Base-by-base conservation (phyloP, 2,329 filamentous ascomycete species). In the Sarocladiaceae sp. region DNA sequence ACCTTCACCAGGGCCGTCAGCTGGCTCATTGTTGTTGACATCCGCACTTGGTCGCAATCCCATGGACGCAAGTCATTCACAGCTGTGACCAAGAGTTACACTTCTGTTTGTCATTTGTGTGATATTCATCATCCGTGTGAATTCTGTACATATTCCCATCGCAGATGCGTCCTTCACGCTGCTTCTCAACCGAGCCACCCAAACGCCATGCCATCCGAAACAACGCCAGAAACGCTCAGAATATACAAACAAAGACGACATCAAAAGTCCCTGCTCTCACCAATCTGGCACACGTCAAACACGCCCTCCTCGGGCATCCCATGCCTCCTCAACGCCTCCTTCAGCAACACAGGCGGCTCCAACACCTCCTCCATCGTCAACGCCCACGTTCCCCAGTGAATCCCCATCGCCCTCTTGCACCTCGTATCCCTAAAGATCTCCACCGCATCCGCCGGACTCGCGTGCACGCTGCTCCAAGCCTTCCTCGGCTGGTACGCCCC, bases 381-480 rank as follows among this genome's bases (percentile, higher is more conserved):
- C 1, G 87, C 82, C 88, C 90, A 96, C 0, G 85, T 83, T 2
- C 89, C 90, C 89, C 90, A 96, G 59, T 96, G 91, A 54, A 96
- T 95, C 2, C 80, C 90, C 67, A 96, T 73, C 18, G 89, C 90
- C 15, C 68, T 71, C 55, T 77, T 72, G 68, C 90, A 96, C 53
- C 75, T 76, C 1, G 88, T 94, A 55, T 96, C 90, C 6, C 72
- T 63, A 63, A 95, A 95, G 53, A 97, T 95, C 55, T 93, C 88
- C 29, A 95, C 89, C 0, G 83, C 78, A 59, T 97, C 91, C 52
- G 80, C 82, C 0, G 91, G 91, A 59, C 94, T 86, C 6, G 86
- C 84, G 61, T 97, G 91, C 74, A 94, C 82, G 16, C 80, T 69
- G 37, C 82, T 88, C 71, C 93, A 90, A 50, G 93, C 61, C 46